Evolutionary conservation across 371 early-diverging fungal genomes (phyloP), one percentile per base, ranked within the genome.

Genomic region (Mortierella sp.): DNA sequence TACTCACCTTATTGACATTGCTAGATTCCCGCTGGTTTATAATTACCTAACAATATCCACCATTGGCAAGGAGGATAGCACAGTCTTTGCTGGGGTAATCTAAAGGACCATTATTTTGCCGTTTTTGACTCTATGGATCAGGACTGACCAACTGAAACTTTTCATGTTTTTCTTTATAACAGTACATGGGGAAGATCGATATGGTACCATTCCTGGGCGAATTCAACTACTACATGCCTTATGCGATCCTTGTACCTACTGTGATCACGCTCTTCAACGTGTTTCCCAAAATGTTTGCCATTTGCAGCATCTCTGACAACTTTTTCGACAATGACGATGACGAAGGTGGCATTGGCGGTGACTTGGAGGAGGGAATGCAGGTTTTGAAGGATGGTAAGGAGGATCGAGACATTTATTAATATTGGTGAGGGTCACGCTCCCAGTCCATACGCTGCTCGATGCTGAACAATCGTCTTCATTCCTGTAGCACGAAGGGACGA

Each of bases 1-100:
- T n/a, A n/a, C n/a, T n/a, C n/a, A n/a, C n/a, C n/a, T n/a, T n/a
- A n/a, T n/a, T n/a, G n/a, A n/a, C n/a, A n/a, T n/a, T n/a, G n/a
- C n/a, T 69, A 88, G 88, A 72, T 94, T 95, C 15, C 97, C 98
- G 4, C 84, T 97, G 50, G 95, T 95, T 65, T 97, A 97, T 82
- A 97, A 97, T 73, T 97, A 93, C 64, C 84, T 97, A 48, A 94
- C 93, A 41, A 83, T 95, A 58, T 88, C 86, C 4, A 69, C 79
- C 2, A 79, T 83, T 21, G 82, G 84, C 26, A 76, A 69, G 28
- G 78, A 76, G 21, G 78, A 76, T 55, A 76, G 55, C 37, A 76
- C 78, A 2, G 64, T 79, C 51, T 64, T 76, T 47, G 41, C 64
- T 27, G 50, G 53, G 26, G 62, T 71, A 68, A 47, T 48, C 21